Percentiles rank a stretch among this genome's conserved stretches.
phyloP scores from a whole-genome alignment of 192 early-diverging fungal genomes.

The Backusella macrospora region DNA sequence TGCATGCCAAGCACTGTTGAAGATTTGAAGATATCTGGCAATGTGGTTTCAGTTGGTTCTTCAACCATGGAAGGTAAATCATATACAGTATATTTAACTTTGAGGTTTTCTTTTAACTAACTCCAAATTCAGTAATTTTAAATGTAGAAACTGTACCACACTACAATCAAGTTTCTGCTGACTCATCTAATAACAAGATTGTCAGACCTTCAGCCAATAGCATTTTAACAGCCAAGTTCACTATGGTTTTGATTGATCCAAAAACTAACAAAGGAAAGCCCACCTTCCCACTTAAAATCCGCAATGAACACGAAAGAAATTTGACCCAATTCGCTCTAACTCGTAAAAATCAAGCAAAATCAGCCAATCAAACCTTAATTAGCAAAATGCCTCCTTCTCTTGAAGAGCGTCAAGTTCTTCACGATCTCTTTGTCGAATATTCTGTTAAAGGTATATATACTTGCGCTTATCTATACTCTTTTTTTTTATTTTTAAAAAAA shows the following conservation, averaged over 20 bases:
- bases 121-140: conserved; percentile 55
- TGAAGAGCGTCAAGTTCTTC: conserved; percentile 79
- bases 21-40: conserved; percentile 80
- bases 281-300: conserved; percentile 74
- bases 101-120: not conserved
- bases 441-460: conserved; percentile 50
- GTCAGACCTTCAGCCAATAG: conserved; percentile 43
- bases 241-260: conserved; percentile 84
- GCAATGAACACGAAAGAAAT: conserved; percentile 72
- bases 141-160: conserved; percentile 61
- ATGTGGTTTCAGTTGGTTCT: conserved; percentile 82
- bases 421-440: conserved; percentile 76
- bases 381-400: conserved; percentile 73
- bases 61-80: conserved; percentile 82
- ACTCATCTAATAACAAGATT: conserved; percentile 24
- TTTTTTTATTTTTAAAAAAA: not conserved
- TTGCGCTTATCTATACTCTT: not conserved
- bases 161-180: conserved; percentile 16
- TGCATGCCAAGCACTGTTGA: conserved; percentile 61
- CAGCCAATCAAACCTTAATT: conserved; percentile 47
- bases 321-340: conserved; percentile 72
- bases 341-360: conserved; percentile 54
- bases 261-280: conserved; percentile 66
- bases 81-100: not conserved
- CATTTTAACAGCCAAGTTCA: conserved; percentile 81